Base-by-base conservation (phyloP, 352 stramenopile species). In the Phytopythium delawarense region DNA sequence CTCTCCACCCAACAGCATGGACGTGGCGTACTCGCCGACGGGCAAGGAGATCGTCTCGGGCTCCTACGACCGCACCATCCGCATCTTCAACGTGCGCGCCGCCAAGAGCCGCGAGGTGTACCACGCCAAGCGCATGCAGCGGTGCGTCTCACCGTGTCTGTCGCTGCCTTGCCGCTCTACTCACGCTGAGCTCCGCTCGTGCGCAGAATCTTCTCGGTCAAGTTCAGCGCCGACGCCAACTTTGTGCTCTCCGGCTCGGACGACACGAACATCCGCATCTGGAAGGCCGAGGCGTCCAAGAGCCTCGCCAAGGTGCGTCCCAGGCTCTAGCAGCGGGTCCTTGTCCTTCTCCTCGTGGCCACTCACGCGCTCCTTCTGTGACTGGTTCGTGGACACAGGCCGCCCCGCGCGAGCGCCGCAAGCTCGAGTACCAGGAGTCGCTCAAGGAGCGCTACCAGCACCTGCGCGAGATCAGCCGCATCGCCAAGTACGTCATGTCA, bases 41-140 rank as follows among this genome's bases (percentile, higher is more conserved):
- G 98, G 98, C 44, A 89, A 90, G 46, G 98, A 99, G 78, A 99
- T 99, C 66, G 97, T 98, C 4, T 97, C 96, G 4, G 98, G 95
- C 32, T 97, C 88, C 39, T 99, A 99, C 78, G 98, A 99, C 81
- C 89, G 95, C 58, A 99, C 97, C 21, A 86, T 99, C 59, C 91
- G 98, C 61, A 98, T 99, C 61, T 99, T 99, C 75, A 88, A 89
- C 37, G 75, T 92, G 37, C 75, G 87, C 70, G 84, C 72, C 57
- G 88, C 70, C 63, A 95, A 86, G 58, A 97, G 88, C 62, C 81
- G 89, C 34, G 87, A 97, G 70, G 87, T 97, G 55, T 99, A 99
- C 75, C 97, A 99, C 76, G 96, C 97, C 7, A 99, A 99, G 74
- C 93, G 98, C 57, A 99, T 99, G 98, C 98, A 99, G 80, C 80